A percentile compares a stretch with the other conserved stretches of the same genome.
phyloP scores from a whole-genome alignment of 2,329 filamentous ascomycete genomes.

The Westerdykella aurantiaca region DNA sequence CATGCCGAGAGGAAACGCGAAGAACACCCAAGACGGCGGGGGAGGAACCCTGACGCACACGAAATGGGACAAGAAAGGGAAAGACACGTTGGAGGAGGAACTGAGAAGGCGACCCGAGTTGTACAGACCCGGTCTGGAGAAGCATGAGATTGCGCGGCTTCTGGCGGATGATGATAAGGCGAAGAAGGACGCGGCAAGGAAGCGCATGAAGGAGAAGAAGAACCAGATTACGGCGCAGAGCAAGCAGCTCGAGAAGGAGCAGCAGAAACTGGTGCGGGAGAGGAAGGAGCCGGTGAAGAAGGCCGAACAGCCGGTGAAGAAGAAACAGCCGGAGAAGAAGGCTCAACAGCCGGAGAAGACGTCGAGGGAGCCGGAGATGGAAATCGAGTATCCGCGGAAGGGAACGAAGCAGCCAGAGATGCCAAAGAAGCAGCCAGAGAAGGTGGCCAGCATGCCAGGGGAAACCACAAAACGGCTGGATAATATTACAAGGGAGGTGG shows the following conservation, averaged over 20 bases:
- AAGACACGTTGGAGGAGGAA: conserved; percentile 16
- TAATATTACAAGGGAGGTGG: background rate
- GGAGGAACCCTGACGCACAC: conserved; percentile 24
- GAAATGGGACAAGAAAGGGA: conserved; percentile 22
- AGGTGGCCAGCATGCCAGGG: no score
- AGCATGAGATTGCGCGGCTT: conserved; percentile 20
- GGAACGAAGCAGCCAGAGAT: no score
- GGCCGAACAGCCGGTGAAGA: conserved; percentile 2
- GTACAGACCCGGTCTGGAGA: conserved; percentile 29
- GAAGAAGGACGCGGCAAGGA: background rate
- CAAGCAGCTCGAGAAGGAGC: conserved; percentile 1
- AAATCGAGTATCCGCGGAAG: background rate
- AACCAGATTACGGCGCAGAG: conserved; percentile 2
- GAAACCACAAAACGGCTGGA: no score
- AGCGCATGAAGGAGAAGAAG: conserved; percentile 7
- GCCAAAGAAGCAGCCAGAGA: no score
- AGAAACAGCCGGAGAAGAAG: conserved; percentile 4
- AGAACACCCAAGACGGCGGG: conserved; percentile 23
- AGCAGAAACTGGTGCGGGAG: background rate
- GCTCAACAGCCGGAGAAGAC: background rate
- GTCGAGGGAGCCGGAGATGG: background rate
- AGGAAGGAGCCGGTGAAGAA: background rate
- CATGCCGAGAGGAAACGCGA: conserved; percentile 4
- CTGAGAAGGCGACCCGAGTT: conserved; percentile 14
- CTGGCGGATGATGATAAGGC: conserved; percentile 17